phyloP scores from a whole-genome alignment of 164 flowering plant species.

The Vitis amurensis region DNA sequence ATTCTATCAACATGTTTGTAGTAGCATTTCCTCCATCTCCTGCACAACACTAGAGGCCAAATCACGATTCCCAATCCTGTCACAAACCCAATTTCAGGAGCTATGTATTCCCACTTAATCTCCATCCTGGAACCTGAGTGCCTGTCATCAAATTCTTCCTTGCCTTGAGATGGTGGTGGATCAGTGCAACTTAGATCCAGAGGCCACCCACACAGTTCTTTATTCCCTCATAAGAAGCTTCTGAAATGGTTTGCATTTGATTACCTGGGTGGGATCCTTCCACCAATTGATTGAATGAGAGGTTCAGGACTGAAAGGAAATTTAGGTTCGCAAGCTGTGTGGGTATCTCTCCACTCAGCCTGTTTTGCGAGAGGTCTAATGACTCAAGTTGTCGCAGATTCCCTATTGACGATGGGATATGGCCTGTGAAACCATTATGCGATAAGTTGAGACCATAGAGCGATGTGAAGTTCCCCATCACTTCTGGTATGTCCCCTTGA shows the following conservation, averaged over 20 bases:
- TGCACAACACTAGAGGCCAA: too few relatives aligned
- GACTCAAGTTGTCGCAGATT: conserved; percentile 8
- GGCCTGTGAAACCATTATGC: not conserved
- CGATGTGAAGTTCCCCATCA: conserved; percentile 7
- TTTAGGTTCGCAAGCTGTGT: too few relatives aligned
- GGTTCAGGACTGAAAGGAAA: too few relatives aligned
- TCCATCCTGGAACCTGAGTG: too few relatives aligned
- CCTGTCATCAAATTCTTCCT: too few relatives aligned
- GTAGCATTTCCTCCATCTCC: too few relatives aligned
- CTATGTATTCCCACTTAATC: too few relatives aligned
- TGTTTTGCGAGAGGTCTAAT: conserved; percentile 2
- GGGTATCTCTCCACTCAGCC: too few relatives aligned
- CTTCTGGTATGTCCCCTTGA: conserved; percentile 16
- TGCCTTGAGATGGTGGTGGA: too few relatives aligned
- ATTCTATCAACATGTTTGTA: too few relatives aligned
- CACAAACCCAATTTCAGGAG: too few relatives aligned
- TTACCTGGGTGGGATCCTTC: conserved; percentile 6
- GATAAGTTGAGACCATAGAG: conserved; percentile 20
- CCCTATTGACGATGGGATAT: conserved; percentile 7
- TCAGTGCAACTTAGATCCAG: not conserved
- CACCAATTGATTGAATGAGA: not conserved
- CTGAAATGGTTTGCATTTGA: not conserved
- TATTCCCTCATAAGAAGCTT: not conserved
- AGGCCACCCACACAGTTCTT: not conserved
- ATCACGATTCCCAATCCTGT: too few relatives aligned